phyloP scores from a whole-genome alignment of 345 rosid species.

The Aegle marmelos region DNA sequence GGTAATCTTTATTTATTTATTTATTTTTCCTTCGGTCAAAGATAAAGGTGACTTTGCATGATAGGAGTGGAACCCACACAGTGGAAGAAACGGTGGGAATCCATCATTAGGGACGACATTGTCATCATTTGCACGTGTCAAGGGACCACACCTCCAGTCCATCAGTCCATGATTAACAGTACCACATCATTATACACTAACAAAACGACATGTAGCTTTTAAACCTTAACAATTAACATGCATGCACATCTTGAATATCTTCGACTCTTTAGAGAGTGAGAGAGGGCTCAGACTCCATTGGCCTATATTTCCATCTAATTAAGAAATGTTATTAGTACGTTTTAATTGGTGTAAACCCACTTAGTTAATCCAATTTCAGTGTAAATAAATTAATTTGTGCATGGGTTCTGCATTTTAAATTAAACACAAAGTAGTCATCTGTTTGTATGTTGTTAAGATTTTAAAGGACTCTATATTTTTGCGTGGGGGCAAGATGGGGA shows the following conservation, averaged over 20 bases:
- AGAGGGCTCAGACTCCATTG: neutral
- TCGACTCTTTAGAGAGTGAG: no score
- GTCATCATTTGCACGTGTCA: conserved; percentile 66
- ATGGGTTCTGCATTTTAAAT: neutral
- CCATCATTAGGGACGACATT: conserved; percentile 52
- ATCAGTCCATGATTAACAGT: conserved; percentile 7
- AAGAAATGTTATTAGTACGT: neutral
- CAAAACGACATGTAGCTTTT: neutral
- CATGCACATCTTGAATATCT: no score
- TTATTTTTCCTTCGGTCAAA: conserved; percentile 35
- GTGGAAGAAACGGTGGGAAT: conserved; percentile 68
- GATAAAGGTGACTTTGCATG: conserved; percentile 23
- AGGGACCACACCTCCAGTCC: conserved; percentile 30
- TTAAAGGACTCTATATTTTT: no score
- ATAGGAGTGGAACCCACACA: conserved; percentile 51
- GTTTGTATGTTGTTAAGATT: neutral
- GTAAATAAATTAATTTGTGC: neutral
- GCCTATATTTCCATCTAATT: neutral
- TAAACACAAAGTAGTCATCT: neutral
- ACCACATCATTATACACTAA: neutral
- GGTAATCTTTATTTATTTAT: neutral
- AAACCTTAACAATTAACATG: neutral
- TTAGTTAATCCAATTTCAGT: neutral
- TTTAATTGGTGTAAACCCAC: neutral
- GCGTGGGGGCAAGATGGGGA: no score